These are phyloP conservation scores for Sanghuangporus sanghuang DNA, from an alignment of 1,284 basidiomycete species.

Conservation along the genomic window DNA sequence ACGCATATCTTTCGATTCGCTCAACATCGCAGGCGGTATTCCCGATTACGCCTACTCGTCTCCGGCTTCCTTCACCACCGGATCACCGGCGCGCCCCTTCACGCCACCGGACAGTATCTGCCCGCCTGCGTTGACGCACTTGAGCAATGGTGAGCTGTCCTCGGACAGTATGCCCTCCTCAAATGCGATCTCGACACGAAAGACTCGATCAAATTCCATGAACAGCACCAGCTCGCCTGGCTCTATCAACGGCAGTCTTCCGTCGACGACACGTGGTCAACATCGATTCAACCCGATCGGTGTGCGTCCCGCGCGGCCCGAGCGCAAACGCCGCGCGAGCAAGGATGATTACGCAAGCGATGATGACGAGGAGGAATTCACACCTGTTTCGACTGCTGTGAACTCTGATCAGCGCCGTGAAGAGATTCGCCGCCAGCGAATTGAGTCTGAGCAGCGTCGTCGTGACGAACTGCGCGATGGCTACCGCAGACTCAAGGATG, in stretches of 20 bases:
- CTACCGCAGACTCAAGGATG: constrained; percentile 80
- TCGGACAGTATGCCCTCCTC: constrained; percentile 57
- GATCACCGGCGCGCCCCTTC: constrained; percentile 60
- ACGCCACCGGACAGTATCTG: constrained; percentile 66
- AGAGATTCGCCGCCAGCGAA: constrained; percentile 80
- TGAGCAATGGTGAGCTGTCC: constrained; percentile 63
- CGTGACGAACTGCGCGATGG: constrained; percentile 85
- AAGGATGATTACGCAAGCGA: constrained; percentile 60
- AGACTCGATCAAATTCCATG: constrained; percentile 57
- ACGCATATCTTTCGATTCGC: constrained; percentile 52
- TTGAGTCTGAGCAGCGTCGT: constrained; percentile 81
- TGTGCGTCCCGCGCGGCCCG: constrained; percentile 35
- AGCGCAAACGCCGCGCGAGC: constrained; percentile 46
- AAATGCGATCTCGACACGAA: constrained; percentile 4
- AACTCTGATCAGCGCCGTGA: constrained; percentile 54
- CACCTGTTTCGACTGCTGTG: constrained; percentile 37
- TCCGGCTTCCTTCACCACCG: constrained; percentile 40
- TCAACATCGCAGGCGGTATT: constrained; percentile 46
- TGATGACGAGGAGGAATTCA: constrained; percentile 59
- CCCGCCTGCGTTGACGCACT: constrained; percentile 63
- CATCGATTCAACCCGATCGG: constrained; percentile 71
- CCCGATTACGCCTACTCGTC: constrained; percentile 63
- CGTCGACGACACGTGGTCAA: constrained; percentile 58
- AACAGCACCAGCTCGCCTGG: constrained; percentile 60
- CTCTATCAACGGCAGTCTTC: constrained; percentile 40